Evolutionary conservation across 2,329 filamentous ascomycete genomes (phyloP).

Genomic region (Colletotrichum sp.): DNA sequence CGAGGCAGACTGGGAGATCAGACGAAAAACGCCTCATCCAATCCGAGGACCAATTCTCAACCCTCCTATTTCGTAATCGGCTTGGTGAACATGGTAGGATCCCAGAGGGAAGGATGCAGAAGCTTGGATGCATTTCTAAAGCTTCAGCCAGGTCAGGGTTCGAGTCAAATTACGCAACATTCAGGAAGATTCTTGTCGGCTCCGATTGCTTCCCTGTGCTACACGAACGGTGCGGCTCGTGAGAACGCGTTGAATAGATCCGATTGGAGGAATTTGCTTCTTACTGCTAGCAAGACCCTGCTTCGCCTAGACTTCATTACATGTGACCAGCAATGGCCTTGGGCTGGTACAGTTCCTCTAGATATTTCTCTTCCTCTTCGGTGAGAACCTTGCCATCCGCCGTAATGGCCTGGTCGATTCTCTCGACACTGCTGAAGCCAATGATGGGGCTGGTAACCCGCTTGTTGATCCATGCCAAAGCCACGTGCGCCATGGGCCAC

Average conservation of each 20-base stretch:
- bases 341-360: slow-evolving; percentile 67
- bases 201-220: background rate
- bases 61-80: slow-evolving; percentile 4
- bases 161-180: background rate
- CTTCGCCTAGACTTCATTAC: background rate
- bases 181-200: background rate
- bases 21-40: background rate
- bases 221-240: background rate
- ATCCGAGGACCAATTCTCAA: background rate
- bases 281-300: background rate
- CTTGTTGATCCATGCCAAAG: slow-evolving; percentile 66
- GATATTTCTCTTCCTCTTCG: slow-evolving; percentile 63
- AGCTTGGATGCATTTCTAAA: background rate
- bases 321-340: slow-evolving; percentile 42
- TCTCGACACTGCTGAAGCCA: slow-evolving; percentile 61
- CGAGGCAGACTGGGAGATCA: background rate
- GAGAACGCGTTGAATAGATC: background rate
- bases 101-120: background rate
- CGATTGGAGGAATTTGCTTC: background rate
- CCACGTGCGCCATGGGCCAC: slow-evolving; percentile 68
- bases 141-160: background rate
- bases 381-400: slow-evolving; percentile 52
- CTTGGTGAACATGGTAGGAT: background rate
- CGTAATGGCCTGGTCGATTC: slow-evolving; percentile 67
- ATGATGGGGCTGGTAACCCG: slow-evolving; percentile 63